These are phyloP conservation scores for Chalciporus pseudorubinellus DNA, from an alignment of 768 basidiomycete species.

Conservation along the genomic window DNA sequence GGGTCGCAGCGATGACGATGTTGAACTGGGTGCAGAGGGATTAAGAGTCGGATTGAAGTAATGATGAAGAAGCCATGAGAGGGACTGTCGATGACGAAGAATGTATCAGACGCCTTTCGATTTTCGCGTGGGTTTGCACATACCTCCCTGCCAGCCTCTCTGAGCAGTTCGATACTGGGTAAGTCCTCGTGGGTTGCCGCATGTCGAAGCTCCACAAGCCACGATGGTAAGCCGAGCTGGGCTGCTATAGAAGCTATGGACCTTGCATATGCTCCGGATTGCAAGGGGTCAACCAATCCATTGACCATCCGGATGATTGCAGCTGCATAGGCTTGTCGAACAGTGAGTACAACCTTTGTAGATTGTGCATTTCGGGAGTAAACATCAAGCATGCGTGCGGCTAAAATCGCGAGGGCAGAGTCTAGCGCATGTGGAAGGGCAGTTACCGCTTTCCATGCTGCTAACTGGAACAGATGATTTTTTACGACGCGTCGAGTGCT, in stretches of 20 bases:
- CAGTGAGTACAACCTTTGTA: slow-evolving; percentile 40
- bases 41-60: slow-evolving; percentile 81
- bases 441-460: slow-evolving; percentile 76
- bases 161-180: slow-evolving; percentile 76
- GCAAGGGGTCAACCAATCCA: slow-evolving; percentile 91
- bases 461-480: slow-evolving; percentile 46
- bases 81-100: slow-evolving; percentile 48
- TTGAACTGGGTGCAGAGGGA: slow-evolving; percentile 40
- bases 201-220: slow-evolving; percentile 92
- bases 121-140: slow-evolving; percentile 3
- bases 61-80: slow-evolving; percentile 79
- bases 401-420: slow-evolving; percentile 61
- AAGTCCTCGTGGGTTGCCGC: slow-evolving; percentile 95
- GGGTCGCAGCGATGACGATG: slow-evolving; percentile 45
- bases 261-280: slow-evolving; percentile 83
- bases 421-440: slow-evolving; percentile 82
- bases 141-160: slow-evolving; percentile 75
- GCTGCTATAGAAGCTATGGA: slow-evolving; percentile 87
- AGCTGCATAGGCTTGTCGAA: slow-evolving; percentile 77
- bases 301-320: slow-evolving; percentile 90
- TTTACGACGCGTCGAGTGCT: neutral
- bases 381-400: slow-evolving; percentile 56
- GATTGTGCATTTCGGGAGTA: slow-evolving; percentile 15
- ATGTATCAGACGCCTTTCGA: neutral
- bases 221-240: slow-evolving; percentile 81